Evolutionary conservation across 169 alveolate species (phyloP).

Genomic region (Nephromyces sp.): DNA sequence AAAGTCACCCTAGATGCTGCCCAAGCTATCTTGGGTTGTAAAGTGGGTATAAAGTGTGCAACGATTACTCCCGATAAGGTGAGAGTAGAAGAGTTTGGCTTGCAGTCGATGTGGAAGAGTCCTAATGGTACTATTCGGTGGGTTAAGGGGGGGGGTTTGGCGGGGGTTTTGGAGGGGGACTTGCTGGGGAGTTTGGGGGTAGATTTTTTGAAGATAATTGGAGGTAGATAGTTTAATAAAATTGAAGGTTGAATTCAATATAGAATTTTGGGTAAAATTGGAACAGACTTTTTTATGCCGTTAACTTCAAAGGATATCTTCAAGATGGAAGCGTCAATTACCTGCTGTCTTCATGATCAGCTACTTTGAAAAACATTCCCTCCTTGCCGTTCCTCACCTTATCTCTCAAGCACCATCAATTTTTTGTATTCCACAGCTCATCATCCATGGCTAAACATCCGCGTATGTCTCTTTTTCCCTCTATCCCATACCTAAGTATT

Average conservation of each 20-base stretch:
- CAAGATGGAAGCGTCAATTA: too few species aligned
- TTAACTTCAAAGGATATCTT: neutral
- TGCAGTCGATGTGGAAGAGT: conserved; percentile 85
- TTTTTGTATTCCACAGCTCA: neutral
- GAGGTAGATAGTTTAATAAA: too few species aligned
- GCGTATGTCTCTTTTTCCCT: neutral
- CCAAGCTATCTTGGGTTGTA: conserved; percentile 68
- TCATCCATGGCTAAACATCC: neutral
- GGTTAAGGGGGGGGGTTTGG: neutral
- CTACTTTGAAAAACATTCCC: too few species aligned
- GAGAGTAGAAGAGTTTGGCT: conserved; percentile 75
- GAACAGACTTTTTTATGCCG: neutral
- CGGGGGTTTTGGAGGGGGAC: neutral
- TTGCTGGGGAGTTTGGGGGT: neutral
- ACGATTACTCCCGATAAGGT: conserved; percentile 92
- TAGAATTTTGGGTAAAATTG: too few species aligned
- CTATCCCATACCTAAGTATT: too few species aligned
- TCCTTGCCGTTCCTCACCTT: too few species aligned
- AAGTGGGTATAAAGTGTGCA: conserved; percentile 88
- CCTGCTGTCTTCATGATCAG: too few species aligned
- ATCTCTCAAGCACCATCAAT: too few species aligned
- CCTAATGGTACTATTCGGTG: conserved; percentile 89
- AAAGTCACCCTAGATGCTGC: conserved; percentile 86
- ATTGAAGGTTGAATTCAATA: neutral
- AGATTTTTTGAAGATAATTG: too few species aligned